phyloP scores from a whole-genome alignment of 2,329 filamentous ascomycete genomes.

The Drechslerella dactyloides region DNA sequence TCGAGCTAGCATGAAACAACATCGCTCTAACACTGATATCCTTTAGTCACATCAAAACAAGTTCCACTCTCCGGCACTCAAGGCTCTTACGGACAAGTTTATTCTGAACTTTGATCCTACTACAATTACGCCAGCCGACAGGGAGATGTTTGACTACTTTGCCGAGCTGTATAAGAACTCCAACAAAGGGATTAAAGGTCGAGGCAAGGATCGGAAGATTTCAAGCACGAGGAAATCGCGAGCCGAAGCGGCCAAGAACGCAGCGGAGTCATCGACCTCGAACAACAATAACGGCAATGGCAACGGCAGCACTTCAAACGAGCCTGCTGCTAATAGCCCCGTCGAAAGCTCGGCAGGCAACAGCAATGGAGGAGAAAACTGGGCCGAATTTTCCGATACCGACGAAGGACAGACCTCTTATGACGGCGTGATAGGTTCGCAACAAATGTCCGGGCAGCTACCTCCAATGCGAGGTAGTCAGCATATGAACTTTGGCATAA shows the following conservation, averaged over 20 bases:
- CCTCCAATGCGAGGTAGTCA: conserved; percentile 47
- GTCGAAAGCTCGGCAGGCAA: conserved; percentile 41
- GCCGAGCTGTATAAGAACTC: conserved; percentile 90
- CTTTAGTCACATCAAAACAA: conserved; percentile 86
- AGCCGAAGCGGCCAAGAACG: conserved; percentile 52
- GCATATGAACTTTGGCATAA: conserved; percentile 39
- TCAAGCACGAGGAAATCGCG: conserved; percentile 53
- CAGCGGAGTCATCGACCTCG: conserved; percentile 22
- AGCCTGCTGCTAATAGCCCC: conserved; percentile 24
- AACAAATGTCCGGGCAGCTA: conserved; percentile 47
- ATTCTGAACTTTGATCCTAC: conserved; percentile 68
- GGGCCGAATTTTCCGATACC: conserved; percentile 43
- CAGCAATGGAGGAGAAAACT: conserved; percentile 34
- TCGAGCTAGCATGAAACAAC: conserved; percentile 10
- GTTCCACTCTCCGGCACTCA: conserved; percentile 79
- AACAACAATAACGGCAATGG: conserved; percentile 24
- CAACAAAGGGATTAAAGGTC: conserved; percentile 97
- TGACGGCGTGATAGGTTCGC: conserved; percentile 38
- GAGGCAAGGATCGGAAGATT: conserved; percentile 81
- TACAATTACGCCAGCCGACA: conserved; percentile 71
- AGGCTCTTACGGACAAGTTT: conserved; percentile 73
- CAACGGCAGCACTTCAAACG: conserved; percentile 11
- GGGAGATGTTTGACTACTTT: conserved; percentile 83
- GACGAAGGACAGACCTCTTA: conserved; percentile 48
- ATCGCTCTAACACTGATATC: conserved; percentile 21